Base-by-base conservation (phyloP, 164 flowering plant species). In the Umbilicus rupestris region DNA sequence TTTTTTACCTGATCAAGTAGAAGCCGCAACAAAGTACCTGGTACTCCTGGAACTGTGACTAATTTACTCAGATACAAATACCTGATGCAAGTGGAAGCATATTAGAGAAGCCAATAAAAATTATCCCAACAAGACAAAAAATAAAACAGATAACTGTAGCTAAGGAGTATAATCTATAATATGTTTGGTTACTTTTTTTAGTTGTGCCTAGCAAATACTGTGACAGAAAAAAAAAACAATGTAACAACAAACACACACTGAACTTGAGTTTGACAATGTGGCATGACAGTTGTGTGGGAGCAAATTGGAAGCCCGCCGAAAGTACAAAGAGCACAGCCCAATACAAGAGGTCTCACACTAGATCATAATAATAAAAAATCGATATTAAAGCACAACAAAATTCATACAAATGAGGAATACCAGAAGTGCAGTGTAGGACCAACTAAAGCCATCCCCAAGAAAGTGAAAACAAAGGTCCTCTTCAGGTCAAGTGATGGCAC, bases 391-490 rank as follows among this genome's bases (percentile, higher is more conserved):
- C 68, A 35, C 5, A 20, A 22, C 30, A 1, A 10, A 64, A 31
- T 11, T 7, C 16, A 68, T 29, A 63, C 66, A 68, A 47, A 30
- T 17, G 11, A 65, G 71, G 64, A 73, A 83, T 83, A 90, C 98
- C 98, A 93, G 79, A 85, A 84, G 79, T 93, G 98, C 82, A 93
- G 78, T 31, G 94, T 81, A 0, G 98, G 98, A 45, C 98, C 98
- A 58, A 93, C 98, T 75, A 93, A 73, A 10, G 72, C 84, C 73
- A 90, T 74, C 70, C 98, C 98, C 78, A 90, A 67, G 5, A 90
- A 66, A 66, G 88, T 84, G 80, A 93, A 93, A 5, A 82, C 37
- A 73, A 83, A 84, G 6, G 86, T 86, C 65, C 98, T 78, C 79
- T 89, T 90, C 70, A 78, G 37, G 67, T 93, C 96, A 65, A 82